phyloP scores from a whole-genome alignment of 768 basidiomycete genomes.

The Leccinum truebloodii region DNA sequence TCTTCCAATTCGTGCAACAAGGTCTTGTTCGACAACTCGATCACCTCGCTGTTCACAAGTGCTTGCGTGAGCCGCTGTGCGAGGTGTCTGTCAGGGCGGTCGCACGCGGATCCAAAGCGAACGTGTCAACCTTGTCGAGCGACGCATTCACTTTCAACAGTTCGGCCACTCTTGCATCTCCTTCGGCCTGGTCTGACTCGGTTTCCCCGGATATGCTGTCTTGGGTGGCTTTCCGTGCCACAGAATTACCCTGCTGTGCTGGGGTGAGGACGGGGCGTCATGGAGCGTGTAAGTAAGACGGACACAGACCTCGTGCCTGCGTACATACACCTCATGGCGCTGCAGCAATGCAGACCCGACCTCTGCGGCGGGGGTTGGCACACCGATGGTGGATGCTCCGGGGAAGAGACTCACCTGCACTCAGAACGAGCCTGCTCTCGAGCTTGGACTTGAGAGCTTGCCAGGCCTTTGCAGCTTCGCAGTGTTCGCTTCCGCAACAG shows the following conservation, averaged over 20 bases:
- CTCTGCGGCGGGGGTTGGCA: conserved; percentile 47
- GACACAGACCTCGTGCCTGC: conserved; percentile 60
- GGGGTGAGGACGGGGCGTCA: conserved; percentile 13
- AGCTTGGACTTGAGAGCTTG: conserved; percentile 63
- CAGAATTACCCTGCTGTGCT: conserved; percentile 19
- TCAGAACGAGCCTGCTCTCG: conserved; percentile 76
- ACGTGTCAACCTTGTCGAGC: conserved; percentile 44
- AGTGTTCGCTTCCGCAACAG: conserved; percentile 66
- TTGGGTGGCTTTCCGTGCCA: conserved; percentile 17
- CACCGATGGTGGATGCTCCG: conserved; percentile 1
- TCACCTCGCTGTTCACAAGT: conserved; percentile 76
- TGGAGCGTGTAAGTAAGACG: conserved; percentile 23
- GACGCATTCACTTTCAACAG: conserved; percentile 57
- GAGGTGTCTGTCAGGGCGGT: conserved; percentile 9
- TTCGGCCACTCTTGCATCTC: conserved; percentile 36
- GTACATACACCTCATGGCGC: conserved; percentile 84
- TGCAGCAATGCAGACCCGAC: conserved; percentile 88
- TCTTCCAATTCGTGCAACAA: conserved; percentile 75
- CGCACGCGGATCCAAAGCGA: background rate
- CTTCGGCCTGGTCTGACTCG: conserved; percentile 21
- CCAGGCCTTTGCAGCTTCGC: conserved; percentile 67
- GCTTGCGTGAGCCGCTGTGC: conserved; percentile 74
- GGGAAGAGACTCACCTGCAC: conserved; percentile 66
- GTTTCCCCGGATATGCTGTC: conserved; percentile 10
- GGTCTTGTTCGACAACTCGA: conserved; percentile 76